These are phyloP conservation scores for Cenchrus fungigraminus DNA, from an alignment of 176 grass and related monocot species.

Conservation along the genomic window DNA sequence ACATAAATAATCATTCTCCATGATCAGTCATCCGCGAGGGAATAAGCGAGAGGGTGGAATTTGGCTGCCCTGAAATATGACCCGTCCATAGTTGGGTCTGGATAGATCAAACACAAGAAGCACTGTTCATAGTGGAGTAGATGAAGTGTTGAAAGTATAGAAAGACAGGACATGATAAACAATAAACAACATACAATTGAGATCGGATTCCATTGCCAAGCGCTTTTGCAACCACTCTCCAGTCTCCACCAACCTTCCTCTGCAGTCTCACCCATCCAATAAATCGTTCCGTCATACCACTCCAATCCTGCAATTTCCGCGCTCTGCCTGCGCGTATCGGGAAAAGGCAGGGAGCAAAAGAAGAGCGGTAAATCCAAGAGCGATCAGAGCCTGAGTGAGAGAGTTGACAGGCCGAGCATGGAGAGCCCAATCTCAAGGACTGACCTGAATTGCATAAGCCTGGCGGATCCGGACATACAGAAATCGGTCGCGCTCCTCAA, in stretches of 20 bases:
- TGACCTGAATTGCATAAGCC: constrained; percentile 79
- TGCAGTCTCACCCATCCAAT: neutral
- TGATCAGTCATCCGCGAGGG: too few relatives aligned
- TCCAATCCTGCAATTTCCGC: constrained; percentile 25
- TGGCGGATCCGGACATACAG: constrained; percentile 62
- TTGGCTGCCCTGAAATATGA: constrained; percentile 2
- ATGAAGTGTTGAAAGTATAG: too few relatives aligned
- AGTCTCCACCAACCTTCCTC: constrained; percentile 37
- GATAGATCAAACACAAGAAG: too few relatives aligned
- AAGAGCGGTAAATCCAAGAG: constrained; percentile 14
- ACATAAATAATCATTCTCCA: neutral
- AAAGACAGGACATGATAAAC: neutral
- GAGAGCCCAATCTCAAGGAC: constrained; percentile 55
- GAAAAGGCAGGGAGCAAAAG: constrained; percentile 1
- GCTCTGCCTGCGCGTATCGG: constrained; percentile 4
- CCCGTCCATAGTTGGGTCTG: neutral
- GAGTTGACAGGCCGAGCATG: constrained; percentile 35
- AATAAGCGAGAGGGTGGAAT: neutral
- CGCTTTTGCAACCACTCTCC: constrained; percentile 18
- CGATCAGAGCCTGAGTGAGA: constrained; percentile 1
- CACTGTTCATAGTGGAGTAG: too few relatives aligned
- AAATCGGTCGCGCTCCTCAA: constrained; percentile 87
- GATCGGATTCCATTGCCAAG: neutral
- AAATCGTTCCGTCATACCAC: neutral
- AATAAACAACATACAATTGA: neutral